These are phyloP conservation scores for Penicillium brasilianum DNA, from an alignment of 2,329 filamentous ascomycete species.

Conservation along the genomic window DNA sequence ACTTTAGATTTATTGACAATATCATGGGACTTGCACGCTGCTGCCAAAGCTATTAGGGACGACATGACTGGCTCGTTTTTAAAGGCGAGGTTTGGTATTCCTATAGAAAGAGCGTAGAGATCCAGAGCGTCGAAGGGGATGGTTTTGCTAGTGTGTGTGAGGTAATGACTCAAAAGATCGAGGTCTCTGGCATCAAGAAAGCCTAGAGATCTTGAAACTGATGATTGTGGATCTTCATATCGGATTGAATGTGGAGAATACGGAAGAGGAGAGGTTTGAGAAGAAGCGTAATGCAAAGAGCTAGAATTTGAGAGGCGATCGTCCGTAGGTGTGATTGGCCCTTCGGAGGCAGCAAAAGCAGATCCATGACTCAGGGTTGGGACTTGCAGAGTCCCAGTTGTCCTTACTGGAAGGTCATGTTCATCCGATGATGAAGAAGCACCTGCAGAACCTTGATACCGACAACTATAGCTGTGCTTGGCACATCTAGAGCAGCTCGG, in stretches of 20 bases:
- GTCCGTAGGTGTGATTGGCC: background rate
- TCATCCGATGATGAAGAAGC: background rate
- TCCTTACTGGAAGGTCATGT: background rate
- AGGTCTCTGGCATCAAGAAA: background rate
- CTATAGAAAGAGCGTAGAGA: background rate
- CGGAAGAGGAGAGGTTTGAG: background rate
- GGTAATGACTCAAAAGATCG: background rate
- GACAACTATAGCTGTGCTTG: background rate
- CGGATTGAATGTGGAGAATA: background rate
- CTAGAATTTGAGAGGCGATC: background rate
- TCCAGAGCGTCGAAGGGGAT: background rate
- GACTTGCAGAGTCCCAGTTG: background rate
- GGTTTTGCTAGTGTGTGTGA: background rate
- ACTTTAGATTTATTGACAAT: background rate
- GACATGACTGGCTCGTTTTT: background rate
- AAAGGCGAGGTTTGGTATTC: constrained; percentile 2
- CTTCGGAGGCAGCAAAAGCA: background rate
- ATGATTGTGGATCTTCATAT: background rate
- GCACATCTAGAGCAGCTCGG: background rate
- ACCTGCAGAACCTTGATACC: background rate
- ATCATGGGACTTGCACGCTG: background rate
- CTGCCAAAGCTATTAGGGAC: background rate
- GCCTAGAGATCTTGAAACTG: background rate
- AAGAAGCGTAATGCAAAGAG: background rate
- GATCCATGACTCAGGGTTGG: background rate